Evolutionary conservation across 208 protist species (phyloP).

Genomic region (Wallacemonas sp.): DNA sequence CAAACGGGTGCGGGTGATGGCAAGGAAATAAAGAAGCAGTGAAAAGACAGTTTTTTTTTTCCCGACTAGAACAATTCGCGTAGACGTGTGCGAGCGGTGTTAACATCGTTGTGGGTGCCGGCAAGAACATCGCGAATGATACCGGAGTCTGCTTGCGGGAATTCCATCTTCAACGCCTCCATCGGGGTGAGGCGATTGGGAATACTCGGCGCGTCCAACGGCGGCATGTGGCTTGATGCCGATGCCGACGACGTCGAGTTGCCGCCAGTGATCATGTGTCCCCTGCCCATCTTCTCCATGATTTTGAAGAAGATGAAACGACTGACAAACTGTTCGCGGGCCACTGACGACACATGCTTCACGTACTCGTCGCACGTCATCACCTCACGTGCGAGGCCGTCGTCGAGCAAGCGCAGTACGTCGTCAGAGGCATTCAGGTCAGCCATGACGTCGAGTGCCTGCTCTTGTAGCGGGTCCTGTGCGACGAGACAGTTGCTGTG

Average conservation of each 20-base stretch:
- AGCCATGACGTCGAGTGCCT: constrained; percentile 66
- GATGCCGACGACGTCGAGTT: not conserved
- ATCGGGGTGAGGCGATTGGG: constrained; percentile 28
- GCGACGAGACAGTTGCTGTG: constrained; percentile 59
- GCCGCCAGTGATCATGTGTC: not conserved
- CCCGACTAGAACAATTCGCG: constrained; percentile 1
- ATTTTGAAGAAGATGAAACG: constrained; percentile 62
- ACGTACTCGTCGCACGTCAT: constrained; percentile 82
- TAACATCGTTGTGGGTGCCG: constrained; percentile 33
- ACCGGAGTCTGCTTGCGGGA: constrained; percentile 46
- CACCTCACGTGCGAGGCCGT: constrained; percentile 50
- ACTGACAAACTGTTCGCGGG: constrained; percentile 71
- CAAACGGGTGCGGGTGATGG: too few species aligned
- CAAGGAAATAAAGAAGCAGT: not conserved
- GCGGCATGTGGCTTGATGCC: not conserved
- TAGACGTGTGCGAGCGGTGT: not conserved
- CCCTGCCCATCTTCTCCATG: constrained; percentile 25
- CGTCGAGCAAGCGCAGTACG: constrained; percentile 58
- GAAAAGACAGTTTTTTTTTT: not conserved
- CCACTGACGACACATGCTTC: constrained; percentile 66
- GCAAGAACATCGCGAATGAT: constrained; percentile 61
- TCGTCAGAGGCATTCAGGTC: constrained; percentile 78
- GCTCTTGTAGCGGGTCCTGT: constrained; percentile 46
- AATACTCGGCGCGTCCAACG: not conserved
- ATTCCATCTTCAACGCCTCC: constrained; percentile 43